Evolutionary conservation across 2,329 filamentous ascomycete species (phyloP).

Genomic region (Neocucurbitaria cava): DNA sequence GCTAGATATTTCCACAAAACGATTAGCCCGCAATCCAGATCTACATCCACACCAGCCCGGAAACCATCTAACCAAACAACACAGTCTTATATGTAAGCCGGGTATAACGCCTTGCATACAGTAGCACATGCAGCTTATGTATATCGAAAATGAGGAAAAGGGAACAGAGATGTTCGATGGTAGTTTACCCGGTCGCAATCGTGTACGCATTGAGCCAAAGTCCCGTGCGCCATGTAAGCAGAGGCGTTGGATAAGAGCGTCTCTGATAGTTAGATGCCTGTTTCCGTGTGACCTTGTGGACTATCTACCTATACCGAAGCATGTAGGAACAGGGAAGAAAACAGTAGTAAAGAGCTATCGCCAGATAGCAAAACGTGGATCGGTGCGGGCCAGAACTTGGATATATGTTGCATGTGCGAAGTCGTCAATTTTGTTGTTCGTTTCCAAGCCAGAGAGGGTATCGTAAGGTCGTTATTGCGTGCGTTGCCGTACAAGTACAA

Average conservation of each 20-base stretch:
- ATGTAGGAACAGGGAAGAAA: background rate
- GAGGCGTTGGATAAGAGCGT: background rate
- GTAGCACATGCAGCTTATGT: background rate
- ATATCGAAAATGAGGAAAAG: background rate
- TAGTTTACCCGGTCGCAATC: background rate
- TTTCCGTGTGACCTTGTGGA: background rate
- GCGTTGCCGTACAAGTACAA: background rate
- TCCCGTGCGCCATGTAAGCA: slow-evolving; percentile 11
- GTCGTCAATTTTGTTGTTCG: background rate
- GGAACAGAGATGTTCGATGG: background rate
- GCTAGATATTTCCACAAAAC: background rate
- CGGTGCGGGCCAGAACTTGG: too few species aligned
- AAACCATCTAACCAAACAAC: background rate
- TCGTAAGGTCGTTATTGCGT: background rate
- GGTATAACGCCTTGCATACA: background rate
- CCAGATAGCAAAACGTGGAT: too few species aligned
- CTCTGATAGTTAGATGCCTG: background rate
- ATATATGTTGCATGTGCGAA: too few species aligned
- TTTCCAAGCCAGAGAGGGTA: background rate
- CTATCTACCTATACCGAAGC: background rate
- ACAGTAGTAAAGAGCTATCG: background rate
- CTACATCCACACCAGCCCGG: background rate
- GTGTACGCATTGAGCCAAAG: slow-evolving; percentile 2
- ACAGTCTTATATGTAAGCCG: too few species aligned
- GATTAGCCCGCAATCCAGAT: background rate